Evolutionary conservation across 768 basidiomycete genomes (phyloP), one percentile per base, ranked within the genome.

Genomic region (Boletales sp.): DNA sequence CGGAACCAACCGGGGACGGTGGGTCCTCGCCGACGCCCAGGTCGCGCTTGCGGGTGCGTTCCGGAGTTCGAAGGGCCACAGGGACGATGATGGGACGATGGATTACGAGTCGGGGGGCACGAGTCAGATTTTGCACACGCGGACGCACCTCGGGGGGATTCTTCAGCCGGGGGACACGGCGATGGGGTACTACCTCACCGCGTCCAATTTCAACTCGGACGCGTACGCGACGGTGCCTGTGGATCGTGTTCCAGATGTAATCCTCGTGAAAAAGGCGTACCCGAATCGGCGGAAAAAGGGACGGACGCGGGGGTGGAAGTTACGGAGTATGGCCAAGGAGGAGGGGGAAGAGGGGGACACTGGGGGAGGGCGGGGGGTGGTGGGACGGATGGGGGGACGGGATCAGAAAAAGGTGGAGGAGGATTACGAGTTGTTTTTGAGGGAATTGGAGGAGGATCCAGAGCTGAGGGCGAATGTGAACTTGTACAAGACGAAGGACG

Each of bases 341-440:
- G 85, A 81, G 10, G 92, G 88, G 9, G 92, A 93, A 65, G 88
- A 88, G 35, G 90, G 85, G 30, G 87, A 92, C 63, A 86, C 84
- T 13, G 79, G 86, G 30, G 78, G 73, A 42, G 86, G 82, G 32
- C 74, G 90, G 38, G 94, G 94, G 48, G 86, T 93, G n/a, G 84
- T 95, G 39, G 94, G 94, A 2, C 74, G 92, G 41, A 78, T 87
- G 78, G 94, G 94, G 11, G 94, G 93, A 33, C 75, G 92, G 41
- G 94, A 95, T 71, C 81, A 84, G 70, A 85, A 80, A 73, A 93
- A 94, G 75, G 90, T 98, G 50, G 94, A 97, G 58, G 85, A 91
- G 65, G 95, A 99, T 65, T 99, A 98, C 70, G 96, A 98, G 74
- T 56, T 90, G 44, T 99, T 99, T 82, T 72, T 98, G 69, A 80